Evolutionary conservation across 2,329 filamentous ascomycete species (phyloP), one percentile per base, ranked within the genome.

Genomic region (Neoscytalidium dimidiatum): DNA sequence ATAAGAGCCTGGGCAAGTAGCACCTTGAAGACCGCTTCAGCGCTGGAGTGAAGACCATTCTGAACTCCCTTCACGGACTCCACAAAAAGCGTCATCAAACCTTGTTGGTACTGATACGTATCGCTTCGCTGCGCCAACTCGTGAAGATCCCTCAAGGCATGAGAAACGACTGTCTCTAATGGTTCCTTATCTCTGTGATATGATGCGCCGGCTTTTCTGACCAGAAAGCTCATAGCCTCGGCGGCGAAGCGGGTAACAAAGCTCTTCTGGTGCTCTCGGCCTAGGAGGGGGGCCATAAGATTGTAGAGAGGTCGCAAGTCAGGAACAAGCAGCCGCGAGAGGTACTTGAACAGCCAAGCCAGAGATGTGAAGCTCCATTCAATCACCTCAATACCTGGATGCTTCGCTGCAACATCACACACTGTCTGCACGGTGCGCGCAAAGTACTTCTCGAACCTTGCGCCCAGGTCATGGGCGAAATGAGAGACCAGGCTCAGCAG

Each of bases 361-460:
- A 99, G 83, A 70, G 92, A 94, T 13, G 90, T 92, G 79, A 99
- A 99, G 58, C 92, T 94, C 94, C 94, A 98, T 80, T 99, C 95
- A 58, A 98, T 92, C n/a, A 96, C 93, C 68, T 94, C 92, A 28
- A 92, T 89, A 72, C 92, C 90, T 64, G 91, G 85, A 62, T 92
- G 88, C 71, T 88, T 90, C 62, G 89, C 89, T 11, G 93, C 94
- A 68, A 98, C 86, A 17, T 88, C 87, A 43, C 92, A 86, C 63
- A 99, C 88, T 62, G 96, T 82, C 62, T 83, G 85, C 65, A 99
- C 86, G 28, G 91, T 88, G 60, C 86, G 85, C 51, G 88, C 85
- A 75, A 97, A 98, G 77, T 97, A 88, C 73, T 91, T 92, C 78
- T 97, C 94, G 73, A 99, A 99, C 53, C 89, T 85, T 19, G 85